phyloP scores from a whole-genome alignment of 352 stramenopile genomes.

The Saprolegnia parasitica region DNA sequence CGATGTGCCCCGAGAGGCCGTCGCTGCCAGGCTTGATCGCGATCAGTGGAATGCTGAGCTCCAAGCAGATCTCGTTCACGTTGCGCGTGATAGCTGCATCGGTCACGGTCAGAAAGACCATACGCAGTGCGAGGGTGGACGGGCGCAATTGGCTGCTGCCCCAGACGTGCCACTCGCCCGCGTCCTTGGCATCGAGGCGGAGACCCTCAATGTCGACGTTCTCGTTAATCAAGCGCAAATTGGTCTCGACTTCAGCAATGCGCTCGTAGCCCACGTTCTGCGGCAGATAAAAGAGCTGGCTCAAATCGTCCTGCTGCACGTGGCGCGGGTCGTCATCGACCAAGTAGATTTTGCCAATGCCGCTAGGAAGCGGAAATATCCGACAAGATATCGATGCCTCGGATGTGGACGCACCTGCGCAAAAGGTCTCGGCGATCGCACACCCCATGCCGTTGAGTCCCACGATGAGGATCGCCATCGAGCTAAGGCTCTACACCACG shows the following conservation, averaged over 20 bases:
- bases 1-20: conserved; percentile 40
- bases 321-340: conserved; percentile 30
- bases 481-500: conserved; percentile 34
- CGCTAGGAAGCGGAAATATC: conserved; percentile 33
- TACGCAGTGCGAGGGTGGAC: conserved; percentile 10
- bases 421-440: conserved; percentile 40
- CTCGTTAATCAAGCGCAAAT: conserved; percentile 35
- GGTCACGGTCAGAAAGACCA: conserved; percentile 40
- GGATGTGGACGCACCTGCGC: conserved; percentile 37
- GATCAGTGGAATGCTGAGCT: conserved; percentile 37
- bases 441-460: conserved; percentile 44
- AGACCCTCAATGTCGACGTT: conserved; percentile 32
- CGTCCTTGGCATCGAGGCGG: conserved; percentile 7
- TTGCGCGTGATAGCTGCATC: conserved; percentile 33
- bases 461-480: conserved; percentile 38
- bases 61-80: conserved; percentile 47
- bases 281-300: conserved; percentile 36
- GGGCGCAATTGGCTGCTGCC: neutral
- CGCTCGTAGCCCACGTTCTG: conserved; percentile 34
- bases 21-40: conserved; percentile 33
- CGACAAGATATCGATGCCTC: too few relatives aligned
- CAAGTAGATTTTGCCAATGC: conserved; percentile 40
- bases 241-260: conserved; percentile 35
- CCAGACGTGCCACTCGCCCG: neutral
- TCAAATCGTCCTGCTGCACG: conserved; percentile 36